Evolutionary conservation across 2,329 filamentous ascomycete genomes (phyloP), one percentile per base, ranked within the genome.

Genomic region (Curvularia hawaiiensis): DNA sequence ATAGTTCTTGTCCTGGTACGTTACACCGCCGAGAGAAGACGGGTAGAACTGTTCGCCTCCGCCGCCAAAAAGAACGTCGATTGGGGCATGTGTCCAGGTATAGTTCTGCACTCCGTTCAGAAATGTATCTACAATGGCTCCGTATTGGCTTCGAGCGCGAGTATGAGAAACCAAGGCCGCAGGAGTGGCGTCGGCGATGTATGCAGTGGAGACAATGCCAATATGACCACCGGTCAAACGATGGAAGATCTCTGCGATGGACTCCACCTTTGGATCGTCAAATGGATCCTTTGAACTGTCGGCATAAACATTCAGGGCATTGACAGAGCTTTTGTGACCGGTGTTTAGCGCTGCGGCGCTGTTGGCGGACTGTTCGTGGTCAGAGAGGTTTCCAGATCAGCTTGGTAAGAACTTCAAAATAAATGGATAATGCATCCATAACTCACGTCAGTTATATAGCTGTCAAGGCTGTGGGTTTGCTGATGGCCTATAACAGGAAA

Each of bases 401-500:
- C 22, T 24, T 4, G 22, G 22, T 24, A 24, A 24, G 22, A 24
- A 24, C 2, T 24, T 24, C 28, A 30, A 6, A 30, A 10, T 8
- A 30, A 30, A 3, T 30, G 7, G 8, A 6, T 30, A 30, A 2
- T 3, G 8, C 2, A 10, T 8, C 5, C 10, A 30, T 89, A 92
- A 79, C 95, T 95, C 77, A 91, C 91, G 59, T 95, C 91, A 38
- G 91, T 95, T 72, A 95, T 94, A 82, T 90, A 94, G 49, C 83
- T 87, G 78, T 94, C 90, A 71, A 95, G 86, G 1, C 90, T 93
- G 77, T 94, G 90, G 11, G 91, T 93, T 84, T 95, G 94, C 78
- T 94, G 91, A 75, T 96, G 91, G 20, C 91, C 91, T 11, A 94
- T 73, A n/a, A 93, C 85, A 3, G 91, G 91, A 78, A 95, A 95